Base-by-base conservation (phyloP, 352 stramenopile species). In the Phytophthora hybrid region DNA sequence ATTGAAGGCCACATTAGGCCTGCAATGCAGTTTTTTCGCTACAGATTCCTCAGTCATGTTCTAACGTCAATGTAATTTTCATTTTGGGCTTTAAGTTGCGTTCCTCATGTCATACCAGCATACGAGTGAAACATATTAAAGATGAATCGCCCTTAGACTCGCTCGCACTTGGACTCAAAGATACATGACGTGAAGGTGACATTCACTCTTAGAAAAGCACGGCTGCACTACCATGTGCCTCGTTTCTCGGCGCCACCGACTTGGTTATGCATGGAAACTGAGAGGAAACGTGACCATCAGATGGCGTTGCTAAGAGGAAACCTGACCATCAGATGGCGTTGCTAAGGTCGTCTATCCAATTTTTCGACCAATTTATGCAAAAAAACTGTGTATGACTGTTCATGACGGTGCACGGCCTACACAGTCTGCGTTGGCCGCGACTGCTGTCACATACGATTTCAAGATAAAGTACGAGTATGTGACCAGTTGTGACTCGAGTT, bases 21-120 rank as follows among this genome's bases (percentile, higher is more conserved):
- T 46, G 57, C 49, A 13, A 72, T 72, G 49, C 47, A 72, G 49
- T 62, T 72, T 26, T 72, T 53, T 56, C 57, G 65, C 23, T 66
- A 66, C 16, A 60, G 49, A 44, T 62, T 44, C 13, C 47, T 66
- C 29, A 66, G 49, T 26, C 57, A 66, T 4, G 34, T 49, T 7
- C 47, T 70, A 70, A 53, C 26, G 5, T 39, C 44, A 58, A 63
- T 70, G 63, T 63, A 70, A 60, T 41, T 54, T 59, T 11, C 34
- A 62, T 52, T 34, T 52, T 14, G 5, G 16, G 0, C 16, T 19
- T 7, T n/a, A 47, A 47, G 0, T 47, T 19, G 39, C 5, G 2
- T 47, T 16, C 14, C 39, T 47, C 19, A 13, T 19, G 6, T 47
- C 11, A 47, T 47, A 47, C 9, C 34, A 39, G 34, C 0, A 13